Evolutionary conservation across 2,329 filamentous ascomycete species (phyloP), one percentile per base, ranked within the genome.

Genomic region (Shiraia bambusicola): DNA sequence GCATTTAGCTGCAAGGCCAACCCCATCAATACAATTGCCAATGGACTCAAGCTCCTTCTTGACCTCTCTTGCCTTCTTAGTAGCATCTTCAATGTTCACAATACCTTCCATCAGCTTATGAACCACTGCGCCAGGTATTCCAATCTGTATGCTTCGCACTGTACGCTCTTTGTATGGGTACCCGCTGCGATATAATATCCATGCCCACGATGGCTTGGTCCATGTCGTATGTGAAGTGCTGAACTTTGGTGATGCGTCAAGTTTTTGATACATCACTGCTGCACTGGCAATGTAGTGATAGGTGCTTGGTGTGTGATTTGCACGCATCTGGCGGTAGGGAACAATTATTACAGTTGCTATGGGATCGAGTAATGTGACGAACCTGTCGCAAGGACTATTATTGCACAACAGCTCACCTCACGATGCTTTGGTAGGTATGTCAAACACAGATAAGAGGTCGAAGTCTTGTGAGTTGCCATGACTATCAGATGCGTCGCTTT

Each of bases 101-200:
- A 83, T 77, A 71, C 76, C 77, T 29, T 78, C 68, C 3, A 73
- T 67, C 74, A 76, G 82, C 19, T 54, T 63, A 19, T 63, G 59
- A 25, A 73, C 73, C 37, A 80, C 50, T 1, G 59, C 60, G 2
- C 63, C 71, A 1, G 76, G 73, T n/a, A 84, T 74, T 1, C 81
- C 81, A 48, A 84, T 77, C 69, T 84, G 81, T 22, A 84, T 79
- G 54, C 78, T 82, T 29, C 81, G 67, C 82, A 85, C 58, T 84
- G 81, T 6, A 83, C 71, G n/a, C 75, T 81, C 78, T 52, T 84
- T 84, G 60, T 71, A 74, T 0, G 76, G 77, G 66, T 82, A 84
- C 12, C 80, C 81, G 14, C 73, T 72, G 34, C 81, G 79, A 58
- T 84, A 83, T 64, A 82, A 76, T 75, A 83, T 81, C 81, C 81